Base-by-base conservation (phyloP, 2,329 filamentous ascomycete genomes). In the Drechslerella stenobrocha region DNA sequence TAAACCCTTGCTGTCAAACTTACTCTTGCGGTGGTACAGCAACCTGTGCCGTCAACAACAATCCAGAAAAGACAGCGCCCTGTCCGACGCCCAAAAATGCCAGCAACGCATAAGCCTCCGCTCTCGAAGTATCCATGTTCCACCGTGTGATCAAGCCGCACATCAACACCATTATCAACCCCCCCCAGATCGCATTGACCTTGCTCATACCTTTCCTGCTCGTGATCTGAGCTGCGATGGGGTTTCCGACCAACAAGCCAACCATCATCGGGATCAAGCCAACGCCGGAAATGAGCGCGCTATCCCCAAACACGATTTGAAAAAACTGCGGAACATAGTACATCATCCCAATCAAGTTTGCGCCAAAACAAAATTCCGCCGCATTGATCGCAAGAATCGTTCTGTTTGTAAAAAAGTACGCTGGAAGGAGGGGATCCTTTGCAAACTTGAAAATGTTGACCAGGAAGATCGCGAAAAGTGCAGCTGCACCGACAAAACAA, bases 291-390 rank as follows among this genome's bases (percentile, higher is more conserved):
- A 81, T 74, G 47, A 82, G 76, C 0, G 83, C 80, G 45, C 76
- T 76, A 23, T 80, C 79, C 4, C 77, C 77, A 72, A 83, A 79
- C 8, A 83, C 80, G 3, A 82, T 80, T 52, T 81, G 79, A 76
- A 84, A 81, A 77, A 79, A 82, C 57, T 81, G 76, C 8, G 80
- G 79, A 3, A 82, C 73, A 70, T 77, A 83, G 72, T 83, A 78
- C 80, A 84, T 82, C 15, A 83, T 82, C 22, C 52, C 52, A 13
- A 57, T 20, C 44, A 57, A 20, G 23, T 57, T 57, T 5, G 75
- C 77, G 3, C 79, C 71, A 40, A 57, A 57, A 44, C 42, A 47
- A 11, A 57, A 57, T 22, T 57, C 52, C 2, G 71, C 80, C 3
- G 81, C 70, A 69, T 81, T 80, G n/a, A 82, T 75, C 1, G 78